Evolutionary conservation across 2,329 filamentous ascomycete species (phyloP).

Genomic region (Fusarium vanettenii): DNA sequence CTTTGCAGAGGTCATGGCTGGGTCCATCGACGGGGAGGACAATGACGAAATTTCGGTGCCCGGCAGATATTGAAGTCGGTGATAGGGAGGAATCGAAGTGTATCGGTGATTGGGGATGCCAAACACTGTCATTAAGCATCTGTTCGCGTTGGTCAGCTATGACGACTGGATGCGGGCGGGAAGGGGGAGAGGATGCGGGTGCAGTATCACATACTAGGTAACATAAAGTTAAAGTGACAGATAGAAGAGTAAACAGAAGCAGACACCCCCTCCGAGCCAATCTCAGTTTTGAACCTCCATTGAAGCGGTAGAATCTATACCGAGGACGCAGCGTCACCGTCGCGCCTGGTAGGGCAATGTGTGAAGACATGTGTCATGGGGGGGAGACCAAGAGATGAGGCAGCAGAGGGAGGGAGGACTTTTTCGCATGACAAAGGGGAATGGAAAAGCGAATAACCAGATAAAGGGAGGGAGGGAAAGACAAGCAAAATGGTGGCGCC

Average conservation of each 20-base stretch:
- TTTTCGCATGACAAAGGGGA: neutral
- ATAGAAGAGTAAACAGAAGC: conserved; percentile 4
- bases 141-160: conserved; percentile 11
- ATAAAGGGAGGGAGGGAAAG: neutral
- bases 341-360: conserved; percentile 23
- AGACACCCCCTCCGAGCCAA: conserved; percentile 20
- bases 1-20: conserved; percentile 46
- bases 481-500: conserved; percentile 1
- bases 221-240: conserved; percentile 17
- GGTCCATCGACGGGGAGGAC: conserved; percentile 41
- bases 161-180: neutral
- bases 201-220: conserved; percentile 22
- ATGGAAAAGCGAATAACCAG: neutral
- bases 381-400: neutral
- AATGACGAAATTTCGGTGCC: conserved; percentile 40
- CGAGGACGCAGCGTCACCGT: conserved; percentile 21
- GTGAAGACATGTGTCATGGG: conserved; percentile 32
- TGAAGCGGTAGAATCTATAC: conserved; percentile 23
- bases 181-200: neutral
- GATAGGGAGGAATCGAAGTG: conserved; percentile 3
- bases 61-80: conserved; percentile 19
- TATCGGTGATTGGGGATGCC: conserved; percentile 22
- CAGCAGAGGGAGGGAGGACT: neutral
- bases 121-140: conserved; percentile 35
- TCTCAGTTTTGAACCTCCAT: conserved; percentile 25